Base-by-base conservation (phyloP, 495 filamentous ascomycete genomes). In the Penicillium cataractarum region DNA sequence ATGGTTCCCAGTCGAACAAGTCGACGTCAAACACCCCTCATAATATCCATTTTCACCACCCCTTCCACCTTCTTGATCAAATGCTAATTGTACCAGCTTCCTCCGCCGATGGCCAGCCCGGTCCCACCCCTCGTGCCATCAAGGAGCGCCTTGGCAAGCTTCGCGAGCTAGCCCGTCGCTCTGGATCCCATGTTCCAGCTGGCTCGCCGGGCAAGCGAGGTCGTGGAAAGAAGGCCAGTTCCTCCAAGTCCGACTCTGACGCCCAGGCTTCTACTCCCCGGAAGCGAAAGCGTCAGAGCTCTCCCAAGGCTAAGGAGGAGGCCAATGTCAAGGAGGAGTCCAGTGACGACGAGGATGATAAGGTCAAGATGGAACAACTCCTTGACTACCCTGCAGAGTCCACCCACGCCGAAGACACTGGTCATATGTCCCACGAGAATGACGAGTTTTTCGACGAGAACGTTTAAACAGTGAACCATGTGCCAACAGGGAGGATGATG, bases 121-220 rank as follows among this genome's bases (percentile, higher is more conserved):
- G 19, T 6, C 49, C 80, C 1, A 83, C 81, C 27, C 63, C 78
- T 0, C 78, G 81, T 27, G 82, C 82, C n/a, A 81, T 84, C 56
- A 73, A 69, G 9, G 82, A 83, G 58, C 80, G 78, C 6, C 72
- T 84, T 0, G 60, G 69, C n/a, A 75, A 69, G 13, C 80, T 84
- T 57, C 78, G 79, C 39, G 60, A 71, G 6, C 56, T 59, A 0
- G 17, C 12, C 24, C 61, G n/a, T n/a, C n/a, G n/a, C n/a, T n/a
- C n/a, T n/a, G n/a, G n/a, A n/a, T n/a, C n/a, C n/a, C n/a, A n/a
- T n/a, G n/a, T n/a, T n/a, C n/a, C n/a, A n/a, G n/a, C n/a, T n/a
- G n/a, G n/a, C n/a, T n/a, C n/a, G n/a, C 21, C 49, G 2, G 4
- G 19, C 26, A 42, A 60, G 57, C 55, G 39, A 21, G 13, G 37